phyloP scores from a whole-genome alignment of 805 yeast genomes.

The Metschnikowia borealis region DNA sequence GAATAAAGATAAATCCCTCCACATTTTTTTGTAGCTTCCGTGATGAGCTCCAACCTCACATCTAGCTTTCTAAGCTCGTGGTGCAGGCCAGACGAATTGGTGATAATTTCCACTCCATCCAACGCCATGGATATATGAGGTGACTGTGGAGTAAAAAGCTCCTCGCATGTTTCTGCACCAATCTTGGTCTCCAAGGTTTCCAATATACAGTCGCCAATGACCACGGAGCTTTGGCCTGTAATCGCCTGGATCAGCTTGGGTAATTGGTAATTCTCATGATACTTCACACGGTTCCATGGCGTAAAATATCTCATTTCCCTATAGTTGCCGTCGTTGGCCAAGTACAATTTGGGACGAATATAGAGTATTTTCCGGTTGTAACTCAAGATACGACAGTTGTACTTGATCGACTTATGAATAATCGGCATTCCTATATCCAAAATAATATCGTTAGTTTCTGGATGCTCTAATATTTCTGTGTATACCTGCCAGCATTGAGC shows the following conservation, averaged over 20 bases:
- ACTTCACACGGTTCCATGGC: constrained; percentile 83
- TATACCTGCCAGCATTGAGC: constrained; percentile 95
- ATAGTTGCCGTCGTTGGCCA: constrained; percentile 97
- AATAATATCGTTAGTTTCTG: constrained; percentile 70
- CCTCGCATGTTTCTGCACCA: constrained; percentile 99
- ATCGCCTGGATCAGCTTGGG: constrained; percentile 66
- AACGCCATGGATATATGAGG: constrained; percentile 90
- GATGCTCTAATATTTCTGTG: constrained; percentile 63
- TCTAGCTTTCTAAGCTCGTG: constrained; percentile 90
- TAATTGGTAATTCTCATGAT: constrained; percentile 66
- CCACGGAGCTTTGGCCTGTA: constrained; percentile 63
- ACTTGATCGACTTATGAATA: constrained; percentile 79
- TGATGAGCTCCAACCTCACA: constrained; percentile 77
- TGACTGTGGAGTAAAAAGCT: constrained; percentile 90
- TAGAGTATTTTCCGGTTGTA: constrained; percentile 73
- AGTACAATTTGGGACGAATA: constrained; percentile 87
- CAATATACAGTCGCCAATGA: constrained; percentile 88
- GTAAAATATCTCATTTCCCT: constrained; percentile 96
- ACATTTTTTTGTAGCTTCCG: constrained; percentile 91
- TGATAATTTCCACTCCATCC: constrained; percentile 96
- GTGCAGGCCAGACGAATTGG: constrained; percentile 96
- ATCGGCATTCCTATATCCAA: constrained; percentile 96
- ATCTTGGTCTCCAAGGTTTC: constrained; percentile 80
- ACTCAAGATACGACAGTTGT: constrained; percentile 86
- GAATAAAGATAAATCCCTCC: constrained; percentile 95